phyloP scores from a whole-genome alignment of 1,284 basidiomycete species.

The Leccinum subfulvum region DNA sequence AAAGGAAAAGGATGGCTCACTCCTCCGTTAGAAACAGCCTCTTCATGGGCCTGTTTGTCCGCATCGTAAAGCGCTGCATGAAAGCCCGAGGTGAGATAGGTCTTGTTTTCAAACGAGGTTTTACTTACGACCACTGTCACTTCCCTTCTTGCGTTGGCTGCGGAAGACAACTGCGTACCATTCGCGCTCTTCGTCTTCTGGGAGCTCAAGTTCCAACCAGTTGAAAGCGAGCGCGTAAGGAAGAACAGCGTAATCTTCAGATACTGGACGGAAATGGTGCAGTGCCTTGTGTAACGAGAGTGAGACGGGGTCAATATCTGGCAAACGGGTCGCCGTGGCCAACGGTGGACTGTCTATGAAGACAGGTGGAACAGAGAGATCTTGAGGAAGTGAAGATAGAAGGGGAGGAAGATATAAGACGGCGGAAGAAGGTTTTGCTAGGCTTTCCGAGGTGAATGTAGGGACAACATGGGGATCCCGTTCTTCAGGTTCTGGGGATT shows the following conservation, averaged over 20 bases:
- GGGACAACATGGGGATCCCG: constrained; percentile 62
- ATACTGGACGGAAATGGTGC: constrained; percentile 69
- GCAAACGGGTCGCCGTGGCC: constrained; percentile 72
- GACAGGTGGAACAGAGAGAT: constrained; percentile 30
- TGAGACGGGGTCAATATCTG: constrained; percentile 79
- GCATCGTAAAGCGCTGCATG: constrained; percentile 76
- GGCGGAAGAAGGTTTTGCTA: constrained; percentile 42
- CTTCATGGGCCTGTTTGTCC: constrained; percentile 84
- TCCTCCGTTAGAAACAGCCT: constrained; percentile 84
- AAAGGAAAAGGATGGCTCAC: constrained; percentile 40
- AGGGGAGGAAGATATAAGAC: constrained; percentile 80
- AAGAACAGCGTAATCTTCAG: constrained; percentile 58
- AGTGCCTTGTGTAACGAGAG: constrained; percentile 84
- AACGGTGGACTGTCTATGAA: constrained; percentile 41
- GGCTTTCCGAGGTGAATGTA: constrained; percentile 42
- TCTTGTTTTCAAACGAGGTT: constrained; percentile 1
- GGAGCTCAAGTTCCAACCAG: constrained; percentile 73
- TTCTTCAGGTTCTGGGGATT: constrained; percentile 10
- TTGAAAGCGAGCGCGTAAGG: constrained; percentile 82
- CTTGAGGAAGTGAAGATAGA: constrained; percentile 66
- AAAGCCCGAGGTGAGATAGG: constrained; percentile 9
- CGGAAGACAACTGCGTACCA: constrained; percentile 92
- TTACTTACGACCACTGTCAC: constrained; percentile 63
- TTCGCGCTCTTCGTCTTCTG: constrained; percentile 70
- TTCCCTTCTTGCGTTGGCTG: constrained; percentile 71